A percentile compares a stretch with the other conserved stretches of the same genome.
Conservation (phyloP, 2,329 filamentous ascomycete species). For the Pseudocercospora fuligena region DNA sequence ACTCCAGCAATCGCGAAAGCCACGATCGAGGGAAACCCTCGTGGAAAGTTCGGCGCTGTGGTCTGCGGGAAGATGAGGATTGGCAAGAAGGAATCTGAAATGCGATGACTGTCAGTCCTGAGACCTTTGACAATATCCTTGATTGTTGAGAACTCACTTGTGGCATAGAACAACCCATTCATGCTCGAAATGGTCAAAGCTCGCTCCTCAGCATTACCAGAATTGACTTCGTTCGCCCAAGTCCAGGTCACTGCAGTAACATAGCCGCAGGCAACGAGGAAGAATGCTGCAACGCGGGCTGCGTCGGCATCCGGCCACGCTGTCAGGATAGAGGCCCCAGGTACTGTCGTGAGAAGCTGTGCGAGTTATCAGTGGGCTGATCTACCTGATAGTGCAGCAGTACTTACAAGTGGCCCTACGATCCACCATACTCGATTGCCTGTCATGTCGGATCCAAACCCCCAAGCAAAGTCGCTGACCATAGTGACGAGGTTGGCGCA, state of each 20-base stretch:
- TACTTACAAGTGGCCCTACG: conserved; percentile 10
- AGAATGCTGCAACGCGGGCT: conserved; percentile 19
- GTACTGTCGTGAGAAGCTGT: conserved; percentile 13
- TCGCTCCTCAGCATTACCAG: conserved; percentile 19
- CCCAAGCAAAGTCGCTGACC: conserved; percentile 18
- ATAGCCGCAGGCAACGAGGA: conserved; percentile 19
- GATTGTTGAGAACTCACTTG: not conserved
- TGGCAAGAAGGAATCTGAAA: conserved; percentile 15
- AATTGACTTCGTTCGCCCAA: conserved; percentile 21
- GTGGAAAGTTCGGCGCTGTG: conserved; percentile 13
- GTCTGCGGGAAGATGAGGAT: conserved; percentile 23
- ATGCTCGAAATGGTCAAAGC: conserved; percentile 20
- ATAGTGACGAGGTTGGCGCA: conserved; percentile 23
- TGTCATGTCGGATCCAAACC: conserved; percentile 17
- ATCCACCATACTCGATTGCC: conserved; percentile 19
- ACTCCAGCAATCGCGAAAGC: conserved; percentile 13
- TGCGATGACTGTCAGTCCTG: not conserved
- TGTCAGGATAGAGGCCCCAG: conserved; percentile 15
- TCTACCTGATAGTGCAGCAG: not conserved
- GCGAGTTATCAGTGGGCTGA: not conserved
- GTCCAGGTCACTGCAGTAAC: conserved; percentile 19
- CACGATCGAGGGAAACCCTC: conserved; percentile 18
- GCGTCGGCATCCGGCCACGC: conserved; percentile 16
- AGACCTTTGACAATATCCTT: not conserved
- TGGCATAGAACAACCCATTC: conserved; percentile 21